A percentile compares a stretch with the other conserved stretches of the same genome.
Evolutionary conservation across 2,329 filamentous ascomycete genomes (phyloP).

Genomic region (Aspergillus pseudoterreus): DNA sequence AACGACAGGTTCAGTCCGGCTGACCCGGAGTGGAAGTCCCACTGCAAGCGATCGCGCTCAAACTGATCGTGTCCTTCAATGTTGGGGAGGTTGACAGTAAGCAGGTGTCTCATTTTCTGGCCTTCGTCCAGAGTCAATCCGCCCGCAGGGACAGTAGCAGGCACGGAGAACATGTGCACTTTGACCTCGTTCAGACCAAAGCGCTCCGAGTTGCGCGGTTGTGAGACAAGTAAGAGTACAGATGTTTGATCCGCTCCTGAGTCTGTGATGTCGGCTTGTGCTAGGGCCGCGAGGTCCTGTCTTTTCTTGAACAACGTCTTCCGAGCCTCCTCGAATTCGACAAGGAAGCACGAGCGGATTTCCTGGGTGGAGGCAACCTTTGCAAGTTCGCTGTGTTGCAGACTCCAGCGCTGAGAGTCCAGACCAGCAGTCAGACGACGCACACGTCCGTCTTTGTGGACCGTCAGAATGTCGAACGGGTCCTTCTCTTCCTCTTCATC

Average conservation of each 20-base stretch:
- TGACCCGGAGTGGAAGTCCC: slow-evolving; percentile 39
- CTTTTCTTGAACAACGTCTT: slow-evolving; percentile 38
- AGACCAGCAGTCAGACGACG: slow-evolving; percentile 39
- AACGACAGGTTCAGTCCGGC: slow-evolving; percentile 39
- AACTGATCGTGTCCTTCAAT: slow-evolving; percentile 25
- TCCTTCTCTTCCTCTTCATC: slow-evolving; percentile 24
- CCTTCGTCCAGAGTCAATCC: slow-evolving; percentile 24
- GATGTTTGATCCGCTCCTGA: slow-evolving; percentile 29
- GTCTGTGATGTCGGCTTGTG: slow-evolving; percentile 28
- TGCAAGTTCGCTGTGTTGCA: slow-evolving; percentile 31
- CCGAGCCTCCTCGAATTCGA: slow-evolving; percentile 40
- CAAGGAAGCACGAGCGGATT: slow-evolving; percentile 34
- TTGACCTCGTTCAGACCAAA: slow-evolving; percentile 33
- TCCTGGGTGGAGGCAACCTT: slow-evolving; percentile 25
- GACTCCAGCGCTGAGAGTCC: slow-evolving; percentile 37
- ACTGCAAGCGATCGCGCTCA: slow-evolving; percentile 26
- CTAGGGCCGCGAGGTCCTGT: slow-evolving; percentile 37
- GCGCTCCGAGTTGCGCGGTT: slow-evolving; percentile 26
- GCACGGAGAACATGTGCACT: slow-evolving; percentile 39
- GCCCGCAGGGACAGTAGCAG: slow-evolving; percentile 21
- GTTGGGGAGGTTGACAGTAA: slow-evolving; percentile 33
- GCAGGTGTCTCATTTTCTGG: slow-evolving; percentile 35
- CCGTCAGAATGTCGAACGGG: slow-evolving; percentile 38
- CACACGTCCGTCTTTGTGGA: slow-evolving; percentile 43
- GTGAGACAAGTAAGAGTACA: slow-evolving; percentile 38